Conservation (phyloP, 345 rosid species). For the Syzygium aromaticum region DNA sequence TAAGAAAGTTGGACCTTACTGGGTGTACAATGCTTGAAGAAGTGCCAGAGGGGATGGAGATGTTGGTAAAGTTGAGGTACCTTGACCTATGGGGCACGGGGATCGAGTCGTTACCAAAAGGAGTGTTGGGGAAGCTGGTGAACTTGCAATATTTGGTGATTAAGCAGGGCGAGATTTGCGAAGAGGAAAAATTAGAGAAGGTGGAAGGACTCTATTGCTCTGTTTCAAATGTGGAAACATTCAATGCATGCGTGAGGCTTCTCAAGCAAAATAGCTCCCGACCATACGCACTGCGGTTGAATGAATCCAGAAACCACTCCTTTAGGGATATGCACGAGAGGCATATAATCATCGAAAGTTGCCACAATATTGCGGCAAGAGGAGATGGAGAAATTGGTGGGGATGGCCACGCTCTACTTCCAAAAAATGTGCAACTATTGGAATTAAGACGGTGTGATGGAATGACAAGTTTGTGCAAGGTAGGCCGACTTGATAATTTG, state of each 20-base stretch:
- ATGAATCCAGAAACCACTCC: accelerated
- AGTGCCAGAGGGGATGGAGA: slow-evolving; percentile 11
- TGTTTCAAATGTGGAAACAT: accelerated
- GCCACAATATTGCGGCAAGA: background rate
- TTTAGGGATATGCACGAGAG: accelerated
- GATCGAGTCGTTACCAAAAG: background rate
- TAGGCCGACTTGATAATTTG: background rate
- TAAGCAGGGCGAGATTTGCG: too few species aligned
- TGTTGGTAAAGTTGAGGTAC: slow-evolving; percentile 2
- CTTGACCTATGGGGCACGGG: background rate
- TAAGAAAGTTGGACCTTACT: slow-evolving; percentile 1
- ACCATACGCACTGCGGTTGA: accelerated
- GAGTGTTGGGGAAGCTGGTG: background rate
- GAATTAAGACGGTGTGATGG: accelerated
- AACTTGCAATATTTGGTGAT: background rate
- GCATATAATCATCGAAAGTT: background rate
- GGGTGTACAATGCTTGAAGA: background rate
- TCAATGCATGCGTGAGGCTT: background rate
- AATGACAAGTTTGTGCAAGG: accelerated
- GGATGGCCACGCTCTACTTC: background rate
- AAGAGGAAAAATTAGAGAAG: too few species aligned
- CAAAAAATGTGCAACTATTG: background rate
- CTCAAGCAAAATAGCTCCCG: accelerated
- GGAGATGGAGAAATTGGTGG: accelerated
- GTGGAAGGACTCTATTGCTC: background rate